Percentiles rank a stretch among this genome's conserved stretches.
Conservation (phyloP, 2,329 filamentous ascomycete species). For the Ophiostoma sp. region DNA sequence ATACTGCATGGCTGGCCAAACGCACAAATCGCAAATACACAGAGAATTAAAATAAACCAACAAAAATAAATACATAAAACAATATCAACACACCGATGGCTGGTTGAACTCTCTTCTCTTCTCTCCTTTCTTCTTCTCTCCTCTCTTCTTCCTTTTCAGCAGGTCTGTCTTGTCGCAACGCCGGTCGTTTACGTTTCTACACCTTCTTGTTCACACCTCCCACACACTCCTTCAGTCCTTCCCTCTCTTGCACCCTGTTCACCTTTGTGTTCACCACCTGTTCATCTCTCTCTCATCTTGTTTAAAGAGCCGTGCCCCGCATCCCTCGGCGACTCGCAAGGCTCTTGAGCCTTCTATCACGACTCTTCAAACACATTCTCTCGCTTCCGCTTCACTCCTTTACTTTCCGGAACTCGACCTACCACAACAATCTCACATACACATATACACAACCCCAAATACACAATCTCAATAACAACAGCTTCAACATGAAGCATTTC, state of each 20-base stretch:
- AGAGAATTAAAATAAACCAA: background rate
- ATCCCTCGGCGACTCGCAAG: background rate
- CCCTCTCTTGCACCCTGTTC: background rate
- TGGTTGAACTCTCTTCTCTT: constrained; percentile 14
- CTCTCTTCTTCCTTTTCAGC: constrained; percentile 18
- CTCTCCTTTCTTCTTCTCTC: constrained; percentile 12
- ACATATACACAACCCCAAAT: background rate
- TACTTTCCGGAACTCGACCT: background rate
- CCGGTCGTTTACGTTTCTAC: constrained; percentile 23
- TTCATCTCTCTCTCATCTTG: background rate
- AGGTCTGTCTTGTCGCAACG: constrained; percentile 25
- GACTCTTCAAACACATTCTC: background rate
- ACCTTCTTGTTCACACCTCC: constrained; percentile 11
- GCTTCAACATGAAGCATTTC: constrained; percentile 21
- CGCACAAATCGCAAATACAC: background rate
- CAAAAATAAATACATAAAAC: constrained; percentile 12
- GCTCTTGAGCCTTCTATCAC: constrained; percentile 8
- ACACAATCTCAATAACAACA: background rate
- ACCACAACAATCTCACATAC: background rate
- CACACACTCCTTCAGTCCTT: constrained; percentile 11
- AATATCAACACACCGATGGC: background rate
- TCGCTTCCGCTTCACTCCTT: background rate
- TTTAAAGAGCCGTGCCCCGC: background rate
- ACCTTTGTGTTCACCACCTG: background rate
- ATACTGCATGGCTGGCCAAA: constrained; percentile 16